These are phyloP conservation scores for Yueomyces sinensis DNA, from an alignment of 805 yeast genomes.

Conservation along the genomic window DNA sequence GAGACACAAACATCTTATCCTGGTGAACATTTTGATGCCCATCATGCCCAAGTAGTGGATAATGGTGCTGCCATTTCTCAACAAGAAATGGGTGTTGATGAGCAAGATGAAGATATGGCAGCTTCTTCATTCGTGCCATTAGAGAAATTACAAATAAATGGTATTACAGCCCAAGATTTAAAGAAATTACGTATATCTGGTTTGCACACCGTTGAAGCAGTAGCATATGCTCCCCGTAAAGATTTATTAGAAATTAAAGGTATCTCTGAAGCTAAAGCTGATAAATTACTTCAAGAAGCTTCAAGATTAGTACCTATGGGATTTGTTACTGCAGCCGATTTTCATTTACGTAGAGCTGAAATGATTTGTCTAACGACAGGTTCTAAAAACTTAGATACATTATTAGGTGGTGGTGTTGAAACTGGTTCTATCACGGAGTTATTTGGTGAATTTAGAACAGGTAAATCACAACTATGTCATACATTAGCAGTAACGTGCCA, in stretches of 20 bases:
- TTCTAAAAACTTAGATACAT: constrained; percentile 81
- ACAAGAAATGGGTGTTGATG: neutral
- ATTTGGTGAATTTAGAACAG: constrained; percentile 96
- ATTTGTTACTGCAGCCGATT: constrained; percentile 92
- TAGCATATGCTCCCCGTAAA: constrained; percentile 87
- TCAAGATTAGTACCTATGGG: constrained; percentile 87
- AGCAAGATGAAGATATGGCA: constrained; percentile 12
- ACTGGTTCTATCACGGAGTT: constrained; percentile 95
- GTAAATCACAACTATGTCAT: constrained; percentile 93
- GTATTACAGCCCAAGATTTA: constrained; percentile 69
- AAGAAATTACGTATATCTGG: constrained; percentile 74
- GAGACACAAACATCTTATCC: neutral
- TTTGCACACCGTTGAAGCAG: constrained; percentile 76
- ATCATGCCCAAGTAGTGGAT: neutral
- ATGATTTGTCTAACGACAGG: constrained; percentile 92
- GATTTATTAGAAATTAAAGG: constrained; percentile 71
- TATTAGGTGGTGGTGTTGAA: constrained; percentile 93
- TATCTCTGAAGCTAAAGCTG: constrained; percentile 92
- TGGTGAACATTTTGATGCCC: neutral
- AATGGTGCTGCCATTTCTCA: no score
- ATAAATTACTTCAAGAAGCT: constrained; percentile 69
- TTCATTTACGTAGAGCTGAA: constrained; percentile 79
- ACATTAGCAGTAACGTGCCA: constrained; percentile 96
- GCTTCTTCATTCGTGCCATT: constrained; percentile 29
- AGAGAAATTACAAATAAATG: constrained; percentile 50